Base-by-base conservation (phyloP, 148 eudicot genomes). In the Vaccinium vitisidaea region DNA sequence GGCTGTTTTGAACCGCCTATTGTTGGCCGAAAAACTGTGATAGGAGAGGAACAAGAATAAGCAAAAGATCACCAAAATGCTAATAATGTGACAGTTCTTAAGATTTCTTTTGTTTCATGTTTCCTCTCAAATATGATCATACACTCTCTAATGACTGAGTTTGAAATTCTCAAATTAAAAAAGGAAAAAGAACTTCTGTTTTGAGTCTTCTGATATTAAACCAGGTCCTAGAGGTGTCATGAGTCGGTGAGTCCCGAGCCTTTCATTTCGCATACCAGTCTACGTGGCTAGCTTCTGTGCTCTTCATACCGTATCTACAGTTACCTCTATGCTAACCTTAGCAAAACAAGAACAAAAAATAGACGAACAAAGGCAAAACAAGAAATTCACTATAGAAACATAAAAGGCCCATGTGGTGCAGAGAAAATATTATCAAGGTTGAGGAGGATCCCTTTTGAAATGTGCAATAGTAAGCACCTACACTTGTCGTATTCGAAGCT, bases 31-130 rank as follows among this genome's bases (percentile, higher is more conserved):
- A 75, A 75, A 43, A 43, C 6, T 18, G 21, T 19, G 48, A 71
- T 71, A 32, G n/a, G 9, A 71, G 76, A 71, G 76, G 75, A 36
- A 71, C 36, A 32, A 71, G n/a, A 75, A 75, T 36, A 6, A 75
- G 30, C 54, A 18, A 39, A n/a, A 48, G 79, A 76, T 30, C 79
- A 74, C 49, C 77, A 74, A 74, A 70, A 39, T 74, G 52, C 52
- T 74, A 74, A 74, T 21, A 74, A 18, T 74, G 77, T 39, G 77
- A 74, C 23, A 74, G 16, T 74, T 43, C 48, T 36, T 3, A 16
- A 71, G 76, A 3, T 30, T 71, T 13, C 21, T 1, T 65, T 11
- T 70, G 6, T 7, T 63, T 21, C 27, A 30, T 27, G 0, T 11
- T 30, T 27, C 75, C 36, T 30, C 43, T 27, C 75, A 30, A 27